Conservation (phyloP, 1,284 basidiomycete species). For the Microbotryum intermedium region DNA sequence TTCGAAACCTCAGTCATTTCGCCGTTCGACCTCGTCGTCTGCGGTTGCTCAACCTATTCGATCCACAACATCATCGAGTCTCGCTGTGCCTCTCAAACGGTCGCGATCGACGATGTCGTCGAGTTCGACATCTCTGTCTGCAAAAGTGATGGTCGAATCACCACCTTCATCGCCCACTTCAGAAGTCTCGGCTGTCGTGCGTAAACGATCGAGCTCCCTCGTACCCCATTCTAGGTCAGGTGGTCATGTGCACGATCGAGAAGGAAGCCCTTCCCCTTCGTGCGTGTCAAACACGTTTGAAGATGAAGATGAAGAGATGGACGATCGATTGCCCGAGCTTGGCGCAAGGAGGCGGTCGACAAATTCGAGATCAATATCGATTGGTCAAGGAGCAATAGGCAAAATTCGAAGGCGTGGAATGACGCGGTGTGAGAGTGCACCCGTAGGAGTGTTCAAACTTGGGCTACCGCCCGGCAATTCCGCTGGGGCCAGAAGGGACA, state of each 20-base stretch:
- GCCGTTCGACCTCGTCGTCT: not conserved
- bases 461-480: not conserved
- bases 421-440: slow-evolving; percentile 14
- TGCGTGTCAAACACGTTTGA: not conserved
- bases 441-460: slow-evolving; percentile 9
- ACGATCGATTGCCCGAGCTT: not conserved
- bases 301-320: slow-evolving; percentile 1
- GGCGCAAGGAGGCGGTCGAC: slow-evolving; percentile 2
- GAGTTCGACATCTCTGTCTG: too few relatives aligned
- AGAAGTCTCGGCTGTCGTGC: too few relatives aligned
- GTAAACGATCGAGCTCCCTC: too few relatives aligned
- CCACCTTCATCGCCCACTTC: too few relatives aligned
- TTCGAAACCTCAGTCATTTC: not conserved
- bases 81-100: too few relatives aligned
- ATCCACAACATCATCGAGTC: too few relatives aligned
- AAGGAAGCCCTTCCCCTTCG: not conserved
- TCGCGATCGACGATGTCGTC: too few relatives aligned
- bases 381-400: not conserved
- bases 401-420: not conserved
- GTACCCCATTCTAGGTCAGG: too few relatives aligned
- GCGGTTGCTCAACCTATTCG: too few relatives aligned
- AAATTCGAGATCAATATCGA: slow-evolving; percentile 5
- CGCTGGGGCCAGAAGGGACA: not conserved
- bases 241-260: too few relatives aligned
- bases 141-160: too few relatives aligned